Evolutionary conservation across 2,329 filamentous ascomycete species (phyloP).

Genomic region (Ascomycota sp.): DNA sequence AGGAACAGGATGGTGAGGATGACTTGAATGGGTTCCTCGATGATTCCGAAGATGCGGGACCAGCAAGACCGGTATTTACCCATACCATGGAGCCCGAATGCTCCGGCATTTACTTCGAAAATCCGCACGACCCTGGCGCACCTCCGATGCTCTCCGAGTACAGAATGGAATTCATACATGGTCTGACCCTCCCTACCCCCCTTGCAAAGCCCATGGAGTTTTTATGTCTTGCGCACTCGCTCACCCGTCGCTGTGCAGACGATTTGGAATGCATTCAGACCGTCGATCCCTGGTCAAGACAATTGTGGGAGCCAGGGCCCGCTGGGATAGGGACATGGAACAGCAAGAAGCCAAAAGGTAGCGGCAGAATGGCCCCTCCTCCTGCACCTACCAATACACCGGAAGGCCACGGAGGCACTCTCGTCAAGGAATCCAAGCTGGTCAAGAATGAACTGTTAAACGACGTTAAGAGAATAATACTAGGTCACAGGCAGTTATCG

Average conservation of each 20-base stretch:
- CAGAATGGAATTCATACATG: constrained; percentile 54
- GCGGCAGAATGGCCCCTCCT: constrained; percentile 12
- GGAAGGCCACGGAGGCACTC: constrained; percentile 10
- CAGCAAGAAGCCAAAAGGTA: constrained; percentile 3
- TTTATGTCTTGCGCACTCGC: not conserved
- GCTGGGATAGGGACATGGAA: constrained; percentile 9
- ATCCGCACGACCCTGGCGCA: constrained; percentile 24
- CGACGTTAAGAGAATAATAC: constrained; percentile 20
- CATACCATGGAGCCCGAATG: constrained; percentile 56
- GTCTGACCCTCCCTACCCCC: constrained; percentile 24
- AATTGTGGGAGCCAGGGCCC: constrained; percentile 48
- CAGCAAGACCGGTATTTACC: constrained; percentile 35
- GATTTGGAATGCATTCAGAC: constrained; percentile 25
- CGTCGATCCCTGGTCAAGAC: constrained; percentile 70
- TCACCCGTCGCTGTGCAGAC: constrained; percentile 12
- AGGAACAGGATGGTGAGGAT: constrained; percentile 53
- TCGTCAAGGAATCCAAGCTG: constrained; percentile 8
- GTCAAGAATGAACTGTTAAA: constrained; percentile 19
- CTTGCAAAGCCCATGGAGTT: no score
- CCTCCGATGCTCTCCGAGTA: constrained; percentile 35
- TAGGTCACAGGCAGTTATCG: constrained; percentile 18
- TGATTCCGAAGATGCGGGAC: constrained; percentile 52
- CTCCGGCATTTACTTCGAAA: constrained; percentile 72
- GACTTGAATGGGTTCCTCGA: constrained; percentile 85
- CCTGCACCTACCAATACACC: constrained; percentile 16